Percentiles rank a stretch among this genome's conserved stretches.
Evolutionary conservation across 257 asterid genomes (phyloP).

Genomic region (Handroanthus guayacan): DNA sequence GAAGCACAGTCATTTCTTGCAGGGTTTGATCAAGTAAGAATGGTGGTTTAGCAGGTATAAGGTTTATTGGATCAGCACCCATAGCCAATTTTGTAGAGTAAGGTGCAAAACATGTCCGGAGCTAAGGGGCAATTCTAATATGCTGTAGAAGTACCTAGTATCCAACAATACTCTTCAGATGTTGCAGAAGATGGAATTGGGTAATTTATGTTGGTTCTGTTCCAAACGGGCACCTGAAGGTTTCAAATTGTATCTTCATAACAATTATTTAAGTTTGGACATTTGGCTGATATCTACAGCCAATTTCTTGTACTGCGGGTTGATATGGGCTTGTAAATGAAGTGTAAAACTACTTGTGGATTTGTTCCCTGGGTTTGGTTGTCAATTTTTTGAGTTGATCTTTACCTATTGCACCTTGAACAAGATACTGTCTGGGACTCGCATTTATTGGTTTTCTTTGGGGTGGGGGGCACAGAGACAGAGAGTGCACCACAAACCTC

Average conservation of each 20-base stretch:
- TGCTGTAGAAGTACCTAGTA: not conserved
- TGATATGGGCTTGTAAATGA: not conserved
- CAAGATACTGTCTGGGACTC: not conserved
- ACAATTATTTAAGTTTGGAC: not conserved
- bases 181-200: not conserved
- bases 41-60: not conserved
- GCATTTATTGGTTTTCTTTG: not conserved
- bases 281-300: not conserved
- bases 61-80: not conserved
- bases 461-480: not conserved
- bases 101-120: not conserved
- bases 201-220: not conserved
- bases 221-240: too few relatives aligned
- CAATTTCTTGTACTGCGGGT: not conserved
- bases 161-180: not conserved
- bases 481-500: slow-evolving; percentile 52
- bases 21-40: not conserved
- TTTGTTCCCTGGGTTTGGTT: too few relatives aligned
- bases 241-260: too few relatives aligned
- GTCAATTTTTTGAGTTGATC: not conserved
- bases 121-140: not conserved
- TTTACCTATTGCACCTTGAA: not conserved
- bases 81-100: not conserved
- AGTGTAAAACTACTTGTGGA: not conserved
- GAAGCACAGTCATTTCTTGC: not conserved